These are phyloP conservation scores for Globisporangium camurandrum DNA, from an alignment of 352 stramenopile genomes.

Conservation along the genomic window DNA sequence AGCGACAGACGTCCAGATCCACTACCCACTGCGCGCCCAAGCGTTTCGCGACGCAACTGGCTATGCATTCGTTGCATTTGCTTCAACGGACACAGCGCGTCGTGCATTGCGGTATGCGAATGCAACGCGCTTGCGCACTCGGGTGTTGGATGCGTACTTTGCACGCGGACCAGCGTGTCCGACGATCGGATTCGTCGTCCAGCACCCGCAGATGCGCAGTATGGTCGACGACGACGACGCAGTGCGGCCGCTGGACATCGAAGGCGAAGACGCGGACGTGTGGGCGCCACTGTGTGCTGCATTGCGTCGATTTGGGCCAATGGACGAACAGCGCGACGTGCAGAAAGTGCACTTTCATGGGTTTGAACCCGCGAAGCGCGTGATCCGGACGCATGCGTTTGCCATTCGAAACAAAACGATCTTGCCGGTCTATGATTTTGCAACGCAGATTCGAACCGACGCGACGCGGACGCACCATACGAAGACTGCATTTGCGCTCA, in stretches of 20 bases:
- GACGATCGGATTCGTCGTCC: constrained; percentile 59
- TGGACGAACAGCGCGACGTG: constrained; percentile 23
- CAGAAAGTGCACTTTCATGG: constrained; percentile 50
- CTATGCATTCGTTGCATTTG: constrained; percentile 66
- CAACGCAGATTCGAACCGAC: constrained; percentile 53
- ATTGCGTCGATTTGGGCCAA: constrained; percentile 37
- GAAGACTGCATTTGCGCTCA: constrained; percentile 36
- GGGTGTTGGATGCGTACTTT: constrained; percentile 52
- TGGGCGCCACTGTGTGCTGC: constrained; percentile 39
- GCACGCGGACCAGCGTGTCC: constrained; percentile 56
- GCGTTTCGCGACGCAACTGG: constrained; percentile 23
- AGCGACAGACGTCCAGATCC: constrained; percentile 46
- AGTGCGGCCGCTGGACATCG: constrained; percentile 40
- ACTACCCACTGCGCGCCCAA: constrained; percentile 26
- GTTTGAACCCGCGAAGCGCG: constrained; percentile 48
- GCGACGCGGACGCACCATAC: constrained; percentile 22
- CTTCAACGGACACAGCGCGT: constrained; percentile 37
- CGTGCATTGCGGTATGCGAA: constrained; percentile 46
- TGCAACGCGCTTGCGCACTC: constrained; percentile 28
- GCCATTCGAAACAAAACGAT: no score
- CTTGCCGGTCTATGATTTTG: constrained; percentile 58
- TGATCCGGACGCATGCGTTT: constrained; percentile 36
- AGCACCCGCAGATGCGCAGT: constrained; percentile 18
- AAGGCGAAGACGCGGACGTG: constrained; percentile 26
- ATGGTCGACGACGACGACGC: constrained; percentile 32